Evolutionary conservation across 1,284 basidiomycete genomes (phyloP), one percentile per base, ranked within the genome.

Genomic region (Polyporus tsugae): DNA sequence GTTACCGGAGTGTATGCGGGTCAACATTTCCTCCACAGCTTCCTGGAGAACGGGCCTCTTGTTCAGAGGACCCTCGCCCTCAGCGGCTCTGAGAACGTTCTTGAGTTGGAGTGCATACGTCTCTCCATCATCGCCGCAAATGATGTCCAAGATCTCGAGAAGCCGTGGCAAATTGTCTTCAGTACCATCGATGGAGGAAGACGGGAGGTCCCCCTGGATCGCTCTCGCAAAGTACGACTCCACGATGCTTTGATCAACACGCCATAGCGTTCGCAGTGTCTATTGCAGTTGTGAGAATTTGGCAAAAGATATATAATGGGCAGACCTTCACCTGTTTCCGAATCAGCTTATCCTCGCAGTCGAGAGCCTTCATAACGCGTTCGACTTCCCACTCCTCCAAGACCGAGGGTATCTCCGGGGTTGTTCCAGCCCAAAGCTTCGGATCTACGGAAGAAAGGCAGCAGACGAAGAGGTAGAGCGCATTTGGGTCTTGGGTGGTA

Each of bases 311-410:
- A 19, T 46, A 6, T 15, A 49, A 25, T 2, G 6, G 6, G 33
- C 19, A 25, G 6, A 17, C 7, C 55, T 36, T 41, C 17, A 91
- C 92, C 83, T 84, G 88, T 64, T 79, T 83, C 63, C 91, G 84
- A 58, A 93, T 86, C n/a, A 83, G 73, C 13, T 76, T 71, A 77
- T 94, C 93, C 2, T 82, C 76, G 6, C 86, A 88, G 67, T 89
- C 85, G 33, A 94, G 79, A 25, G 91, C 79, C 66, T 83, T 84
- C 86, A 94, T 90, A 33, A 94, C 82, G 42, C 82, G 81, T 67
- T 90, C 89, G 39, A 94, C 92, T 68, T 94, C 92, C 84, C 85
- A 85, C 65, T 82, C 86, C 41, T 92, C 89, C 60, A 94, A 77
- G 5, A 87, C 80, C 2, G 87, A 79, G 42, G 85, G 83, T 35